These are phyloP conservation scores for Apiotrichum siamense DNA, from an alignment of 1,284 basidiomycete genomes.

Conservation along the genomic window DNA sequence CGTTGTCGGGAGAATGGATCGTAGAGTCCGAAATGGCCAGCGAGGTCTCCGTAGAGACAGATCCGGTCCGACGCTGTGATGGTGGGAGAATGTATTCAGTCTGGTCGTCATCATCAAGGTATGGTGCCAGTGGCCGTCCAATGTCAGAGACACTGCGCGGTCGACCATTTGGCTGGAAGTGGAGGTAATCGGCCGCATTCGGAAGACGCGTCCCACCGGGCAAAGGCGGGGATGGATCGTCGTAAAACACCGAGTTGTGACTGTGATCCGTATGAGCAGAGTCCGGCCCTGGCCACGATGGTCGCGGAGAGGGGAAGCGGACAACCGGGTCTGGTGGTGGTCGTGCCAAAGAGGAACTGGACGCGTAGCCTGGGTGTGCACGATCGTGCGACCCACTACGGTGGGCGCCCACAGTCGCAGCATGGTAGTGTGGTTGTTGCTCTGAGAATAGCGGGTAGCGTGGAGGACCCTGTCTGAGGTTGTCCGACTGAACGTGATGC, in stretches of 20 bases:
- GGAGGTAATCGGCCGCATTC: background rate
- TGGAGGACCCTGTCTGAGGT: too few relatives aligned
- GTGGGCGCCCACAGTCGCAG: background rate
- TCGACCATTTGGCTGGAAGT: background rate
- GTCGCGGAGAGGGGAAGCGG: constrained; percentile 17
- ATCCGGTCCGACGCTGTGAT: background rate
- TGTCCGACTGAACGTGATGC: too few relatives aligned
- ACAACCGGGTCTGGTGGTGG: background rate
- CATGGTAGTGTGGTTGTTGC: background rate
- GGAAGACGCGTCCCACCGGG: background rate
- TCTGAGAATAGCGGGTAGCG: too few relatives aligned
- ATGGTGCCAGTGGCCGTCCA: background rate
- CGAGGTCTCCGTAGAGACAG: background rate
- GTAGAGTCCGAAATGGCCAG: constrained; percentile 23
- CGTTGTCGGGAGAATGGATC: constrained; percentile 19
- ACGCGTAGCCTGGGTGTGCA: too few relatives aligned
- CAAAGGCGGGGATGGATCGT: background rate
- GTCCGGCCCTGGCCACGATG: constrained; percentile 1
- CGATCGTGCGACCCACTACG: background rate
- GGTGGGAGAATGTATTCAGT: background rate
- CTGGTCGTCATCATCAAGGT: constrained; percentile 9
- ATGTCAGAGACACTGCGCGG: background rate
- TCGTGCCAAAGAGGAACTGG: too few relatives aligned
- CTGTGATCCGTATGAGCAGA: background rate
- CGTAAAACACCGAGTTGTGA: background rate